A percentile compares a stretch with the other conserved stretches of the same genome.
phyloP scores from a whole-genome alignment of 2,329 filamentous ascomycete genomes.

The Domatiomyces globalis region DNA sequence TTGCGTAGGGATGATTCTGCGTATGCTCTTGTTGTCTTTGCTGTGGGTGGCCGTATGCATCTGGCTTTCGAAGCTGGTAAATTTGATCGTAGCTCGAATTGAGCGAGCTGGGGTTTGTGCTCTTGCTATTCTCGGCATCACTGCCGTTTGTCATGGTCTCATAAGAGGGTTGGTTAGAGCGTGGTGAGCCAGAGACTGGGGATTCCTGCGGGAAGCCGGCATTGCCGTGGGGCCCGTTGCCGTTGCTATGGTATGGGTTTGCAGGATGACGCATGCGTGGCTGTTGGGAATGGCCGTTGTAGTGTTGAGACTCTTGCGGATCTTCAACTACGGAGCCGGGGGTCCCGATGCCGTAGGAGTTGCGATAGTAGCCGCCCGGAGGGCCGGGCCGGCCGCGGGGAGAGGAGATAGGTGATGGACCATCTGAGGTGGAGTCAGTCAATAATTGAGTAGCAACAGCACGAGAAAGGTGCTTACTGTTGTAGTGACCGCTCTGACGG shows the following conservation, averaged over 20 bases:
- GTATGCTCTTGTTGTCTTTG: constrained; percentile 25
- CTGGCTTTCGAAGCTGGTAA: constrained; percentile 39
- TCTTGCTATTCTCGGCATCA: constrained; percentile 58
- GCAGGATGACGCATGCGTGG: constrained; percentile 8
- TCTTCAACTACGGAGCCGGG: constrained; percentile 15
- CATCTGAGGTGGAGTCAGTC: neutral
- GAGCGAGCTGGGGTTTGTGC: constrained; percentile 82
- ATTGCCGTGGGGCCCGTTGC: constrained; percentile 18
- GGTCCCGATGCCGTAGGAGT: constrained; percentile 12
- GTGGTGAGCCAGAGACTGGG: constrained; percentile 19
- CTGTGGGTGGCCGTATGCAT: constrained; percentile 21
- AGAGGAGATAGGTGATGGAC: constrained; percentile 1
- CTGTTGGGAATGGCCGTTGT: constrained; percentile 12
- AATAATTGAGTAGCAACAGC: neutral
- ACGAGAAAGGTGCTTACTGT: constrained; percentile 30
- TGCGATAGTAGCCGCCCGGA: constrained; percentile 13
- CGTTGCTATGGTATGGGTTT: constrained; percentile 5
- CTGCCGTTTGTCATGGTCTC: constrained; percentile 64
- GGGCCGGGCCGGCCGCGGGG: constrained; percentile 10
- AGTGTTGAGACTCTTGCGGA: constrained; percentile 13
- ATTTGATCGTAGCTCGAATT: constrained; percentile 79
- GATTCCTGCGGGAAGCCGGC: neutral
- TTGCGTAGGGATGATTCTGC: constrained; percentile 29
- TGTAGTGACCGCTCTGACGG: constrained; percentile 36
- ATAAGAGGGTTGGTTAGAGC: constrained; percentile 59